A percentile compares a stretch with the other conserved stretches of the same genome.
phyloP scores from a whole-genome alignment of 345 rosid species.

The Nephelium lappaceum region DNA sequence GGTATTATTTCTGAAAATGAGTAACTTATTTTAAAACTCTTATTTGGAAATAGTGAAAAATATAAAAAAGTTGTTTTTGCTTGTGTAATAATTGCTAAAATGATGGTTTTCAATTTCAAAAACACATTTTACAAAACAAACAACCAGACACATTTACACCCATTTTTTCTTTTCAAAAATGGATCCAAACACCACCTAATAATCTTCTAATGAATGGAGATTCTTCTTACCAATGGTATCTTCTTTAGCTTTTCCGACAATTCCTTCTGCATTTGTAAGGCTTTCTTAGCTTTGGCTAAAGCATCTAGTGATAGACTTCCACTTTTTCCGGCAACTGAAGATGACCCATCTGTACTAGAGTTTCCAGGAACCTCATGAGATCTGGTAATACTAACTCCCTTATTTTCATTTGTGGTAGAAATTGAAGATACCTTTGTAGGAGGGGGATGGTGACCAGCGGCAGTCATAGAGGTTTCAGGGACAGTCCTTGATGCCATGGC shows the following conservation, averaged over 20 bases:
- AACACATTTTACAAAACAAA: too few species aligned
- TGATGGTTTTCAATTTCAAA: too few species aligned
- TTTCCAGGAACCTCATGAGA: slow-evolving; percentile 99
- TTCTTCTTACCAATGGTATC: slow-evolving; percentile 66
- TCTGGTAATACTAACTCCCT: slow-evolving; percentile 95
- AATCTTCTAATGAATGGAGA: background rate
- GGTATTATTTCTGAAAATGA: too few species aligned
- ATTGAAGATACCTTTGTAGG: slow-evolving; percentile 94
- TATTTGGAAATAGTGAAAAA: too few species aligned
- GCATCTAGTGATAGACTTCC: slow-evolving; percentile 84
- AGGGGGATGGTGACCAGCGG: slow-evolving; percentile 40
- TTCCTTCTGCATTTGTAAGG: slow-evolving; percentile 71
- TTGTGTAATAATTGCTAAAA: too few species aligned
- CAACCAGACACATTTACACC: too few species aligned
- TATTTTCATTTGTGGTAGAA: slow-evolving; percentile 97
- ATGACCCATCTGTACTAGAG: slow-evolving; percentile 98
- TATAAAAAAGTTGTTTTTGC: too few species aligned
- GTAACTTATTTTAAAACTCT: too few species aligned
- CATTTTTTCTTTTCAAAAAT: too few species aligned
- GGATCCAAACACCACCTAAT: too few species aligned
- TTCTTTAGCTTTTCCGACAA: slow-evolving; percentile 68
- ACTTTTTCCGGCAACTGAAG: slow-evolving; percentile 76
- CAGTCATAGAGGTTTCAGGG: slow-evolving; percentile 41
- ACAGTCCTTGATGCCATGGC: slow-evolving; percentile 39
- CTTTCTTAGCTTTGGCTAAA: slow-evolving; percentile 86